Evolutionary conservation across 2,329 filamentous ascomycete species (phyloP).

Genomic region (Teratosphaeriaceae sp.): DNA sequence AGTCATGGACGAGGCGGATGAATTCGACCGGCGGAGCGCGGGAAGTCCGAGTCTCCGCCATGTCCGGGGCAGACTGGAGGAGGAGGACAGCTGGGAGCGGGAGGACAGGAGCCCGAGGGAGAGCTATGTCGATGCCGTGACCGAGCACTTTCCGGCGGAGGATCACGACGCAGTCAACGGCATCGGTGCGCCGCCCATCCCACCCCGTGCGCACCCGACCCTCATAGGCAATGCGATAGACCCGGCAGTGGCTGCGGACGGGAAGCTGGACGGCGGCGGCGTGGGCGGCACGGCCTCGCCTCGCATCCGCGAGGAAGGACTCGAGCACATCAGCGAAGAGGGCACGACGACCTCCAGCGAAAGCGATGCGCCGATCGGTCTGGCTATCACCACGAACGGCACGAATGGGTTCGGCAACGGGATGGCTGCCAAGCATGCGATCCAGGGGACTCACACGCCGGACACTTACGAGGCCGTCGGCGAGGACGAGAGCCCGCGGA

Average conservation of each 20-base stretch:
- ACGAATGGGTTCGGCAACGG: neutral
- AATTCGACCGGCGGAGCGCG: constrained; percentile 7
- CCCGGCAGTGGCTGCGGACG: neutral
- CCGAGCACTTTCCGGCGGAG: constrained; percentile 12
- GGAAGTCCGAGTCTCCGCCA: constrained; percentile 24
- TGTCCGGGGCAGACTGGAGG: constrained; percentile 22
- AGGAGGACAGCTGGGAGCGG: constrained; percentile 7
- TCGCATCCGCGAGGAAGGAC: neutral
- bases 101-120: constrained; percentile 6
- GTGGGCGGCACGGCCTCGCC: neutral
- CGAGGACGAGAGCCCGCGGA: constrained; percentile 24
- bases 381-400: neutral
- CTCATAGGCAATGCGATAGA: neutral
- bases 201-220: neutral
- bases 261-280: neutral
- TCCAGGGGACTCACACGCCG: constrained; percentile 11
- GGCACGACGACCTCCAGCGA: neutral
- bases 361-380: neutral
- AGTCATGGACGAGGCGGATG: constrained; percentile 28
- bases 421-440: neutral
- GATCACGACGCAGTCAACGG: constrained; percentile 16
- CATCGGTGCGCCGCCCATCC: constrained; percentile 10
- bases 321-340: neutral
- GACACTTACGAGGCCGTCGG: constrained; percentile 24
- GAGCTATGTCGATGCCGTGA: constrained; percentile 19